Percentiles rank a stretch among this genome's conserved stretches.
Evolutionary conservation across 2,329 filamentous ascomycete genomes (phyloP).

Genomic region (Paecilomyces variotii): DNA sequence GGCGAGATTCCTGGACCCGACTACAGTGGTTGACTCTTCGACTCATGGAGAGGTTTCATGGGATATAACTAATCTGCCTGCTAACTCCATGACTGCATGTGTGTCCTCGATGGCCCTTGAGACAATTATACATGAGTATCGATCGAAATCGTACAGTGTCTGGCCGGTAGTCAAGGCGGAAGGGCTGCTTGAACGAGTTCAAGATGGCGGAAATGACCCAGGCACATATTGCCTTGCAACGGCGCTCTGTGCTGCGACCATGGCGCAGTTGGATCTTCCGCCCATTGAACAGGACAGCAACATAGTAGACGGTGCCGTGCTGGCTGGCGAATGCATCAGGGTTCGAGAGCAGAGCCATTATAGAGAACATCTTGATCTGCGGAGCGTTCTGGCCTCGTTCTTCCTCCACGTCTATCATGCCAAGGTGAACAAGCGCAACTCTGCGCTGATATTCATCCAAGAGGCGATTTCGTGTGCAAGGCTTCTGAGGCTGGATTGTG

Average conservation of each 20-base stretch:
- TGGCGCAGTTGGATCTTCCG: constrained; percentile 20
- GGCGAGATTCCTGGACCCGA: neutral
- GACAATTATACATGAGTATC: constrained; percentile 14
- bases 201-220: neutral
- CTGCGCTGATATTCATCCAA: constrained; percentile 23
- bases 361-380: constrained; percentile 12
- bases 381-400: constrained; percentile 18
- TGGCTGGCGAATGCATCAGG: constrained; percentile 16
- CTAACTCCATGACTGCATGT: neutral
- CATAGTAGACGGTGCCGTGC: constrained; percentile 10
- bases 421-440: constrained; percentile 19
- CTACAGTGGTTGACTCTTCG: neutral
- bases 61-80: neutral
- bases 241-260: constrained; percentile 23
- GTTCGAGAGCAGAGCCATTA: constrained; percentile 11
- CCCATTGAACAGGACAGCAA: constrained; percentile 6
- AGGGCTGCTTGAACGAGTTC: constrained; percentile 9
- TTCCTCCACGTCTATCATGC: constrained; percentile 26
- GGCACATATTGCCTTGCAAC: constrained; percentile 13
- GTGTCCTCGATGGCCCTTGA: constrained; percentile 5
- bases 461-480: constrained; percentile 18
- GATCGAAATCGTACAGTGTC: constrained; percentile 18
- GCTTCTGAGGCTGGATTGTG: constrained; percentile 14
- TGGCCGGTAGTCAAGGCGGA: constrained; percentile 21
- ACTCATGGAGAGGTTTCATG: neutral